Conservation (phyloP, 768 basidiomycete species). For the Pleurotus salmoneostramineus region DNA sequence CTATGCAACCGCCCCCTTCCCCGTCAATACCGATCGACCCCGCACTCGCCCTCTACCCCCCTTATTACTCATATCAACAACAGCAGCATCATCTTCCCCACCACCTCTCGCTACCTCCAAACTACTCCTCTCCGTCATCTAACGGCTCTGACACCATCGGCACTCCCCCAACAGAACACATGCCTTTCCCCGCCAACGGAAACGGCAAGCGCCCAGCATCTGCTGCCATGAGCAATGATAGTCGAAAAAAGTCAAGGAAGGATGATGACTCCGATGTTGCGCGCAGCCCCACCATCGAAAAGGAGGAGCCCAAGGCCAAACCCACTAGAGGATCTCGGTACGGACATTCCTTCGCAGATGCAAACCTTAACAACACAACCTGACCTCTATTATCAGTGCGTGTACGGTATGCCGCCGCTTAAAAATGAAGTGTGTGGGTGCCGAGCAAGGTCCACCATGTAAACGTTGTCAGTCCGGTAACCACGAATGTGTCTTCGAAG, state of each 20-base stretch:
- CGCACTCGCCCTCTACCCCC: slow-evolving; percentile 60
- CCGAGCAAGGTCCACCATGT: slow-evolving; percentile 88
- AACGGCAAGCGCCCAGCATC: slow-evolving; percentile 71
- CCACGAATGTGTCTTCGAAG: slow-evolving; percentile 95
- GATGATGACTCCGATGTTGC: slow-evolving; percentile 52
- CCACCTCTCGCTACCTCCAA: slow-evolving; percentile 53
- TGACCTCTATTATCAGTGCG: slow-evolving; percentile 45
- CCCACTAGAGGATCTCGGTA: slow-evolving; percentile 84
- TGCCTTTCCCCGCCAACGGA: slow-evolving; percentile 43
- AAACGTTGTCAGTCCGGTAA: slow-evolving; percentile 77
- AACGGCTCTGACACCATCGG: slow-evolving; percentile 75
- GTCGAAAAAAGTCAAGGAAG: slow-evolving; percentile 57
- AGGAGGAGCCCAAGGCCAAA: slow-evolving; percentile 73
- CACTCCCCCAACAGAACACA: slow-evolving; percentile 65
- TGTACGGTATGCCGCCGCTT: slow-evolving; percentile 89
- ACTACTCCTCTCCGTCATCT: slow-evolving; percentile 75
- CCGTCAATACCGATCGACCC: slow-evolving; percentile 69
- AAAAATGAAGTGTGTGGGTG: slow-evolving; percentile 92
- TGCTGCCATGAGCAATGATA: slow-evolving; percentile 37
- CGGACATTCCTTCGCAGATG: slow-evolving; percentile 14
- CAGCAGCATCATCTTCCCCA: slow-evolving; percentile 45
- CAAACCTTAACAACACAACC: slow-evolving; percentile 2
- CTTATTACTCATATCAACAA: slow-evolving; percentile 59
- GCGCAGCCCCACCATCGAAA: slow-evolving; percentile 51
- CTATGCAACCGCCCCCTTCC: slow-evolving; percentile 53